Percentiles rank a stretch among this genome's conserved stretches.
phyloP scores from a whole-genome alignment of 176 grass and related monocot genomes.

The Chloris gayana region DNA sequence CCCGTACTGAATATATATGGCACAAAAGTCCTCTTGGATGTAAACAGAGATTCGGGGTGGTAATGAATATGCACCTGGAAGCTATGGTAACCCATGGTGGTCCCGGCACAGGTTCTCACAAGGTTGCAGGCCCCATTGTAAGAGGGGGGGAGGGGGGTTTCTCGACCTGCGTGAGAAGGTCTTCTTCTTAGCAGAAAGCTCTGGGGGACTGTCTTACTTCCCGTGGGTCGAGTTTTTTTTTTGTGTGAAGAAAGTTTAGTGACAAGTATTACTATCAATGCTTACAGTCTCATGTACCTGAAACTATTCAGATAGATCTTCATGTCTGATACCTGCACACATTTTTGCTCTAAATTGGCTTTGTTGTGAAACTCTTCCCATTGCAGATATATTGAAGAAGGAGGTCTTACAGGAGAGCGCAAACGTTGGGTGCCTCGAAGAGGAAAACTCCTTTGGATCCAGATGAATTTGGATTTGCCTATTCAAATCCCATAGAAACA shows the following conservation, averaged over 20 bases:
- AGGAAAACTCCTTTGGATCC: constrained; percentile 88
- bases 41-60: not conserved
- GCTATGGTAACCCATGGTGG: too few relatives aligned
- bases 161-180: too few relatives aligned
- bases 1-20: constrained; percentile 7
- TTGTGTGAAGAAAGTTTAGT: too few relatives aligned
- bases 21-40: not conserved
- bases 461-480: constrained; percentile 94
- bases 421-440: constrained; percentile 97
- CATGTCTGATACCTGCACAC: constrained; percentile 4
- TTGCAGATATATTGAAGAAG: constrained; percentile 89
- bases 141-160: too few relatives aligned
- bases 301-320: constrained; percentile 7
- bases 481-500: constrained; percentile 83
- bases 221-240: too few relatives aligned
- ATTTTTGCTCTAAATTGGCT: constrained; percentile 19
- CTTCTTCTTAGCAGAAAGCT: too few relatives aligned
- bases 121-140: too few relatives aligned
- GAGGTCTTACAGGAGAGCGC: constrained; percentile 95
- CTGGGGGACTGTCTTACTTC: too few relatives aligned
- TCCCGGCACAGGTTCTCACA: too few relatives aligned
- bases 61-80: too few relatives aligned
- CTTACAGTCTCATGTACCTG: not conserved
- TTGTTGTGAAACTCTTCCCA: constrained; percentile 15
- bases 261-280: too few relatives aligned